Evolutionary conservation across 2,329 filamentous ascomycete species (phyloP).

Genomic region (Alternaria brassicae): DNA sequence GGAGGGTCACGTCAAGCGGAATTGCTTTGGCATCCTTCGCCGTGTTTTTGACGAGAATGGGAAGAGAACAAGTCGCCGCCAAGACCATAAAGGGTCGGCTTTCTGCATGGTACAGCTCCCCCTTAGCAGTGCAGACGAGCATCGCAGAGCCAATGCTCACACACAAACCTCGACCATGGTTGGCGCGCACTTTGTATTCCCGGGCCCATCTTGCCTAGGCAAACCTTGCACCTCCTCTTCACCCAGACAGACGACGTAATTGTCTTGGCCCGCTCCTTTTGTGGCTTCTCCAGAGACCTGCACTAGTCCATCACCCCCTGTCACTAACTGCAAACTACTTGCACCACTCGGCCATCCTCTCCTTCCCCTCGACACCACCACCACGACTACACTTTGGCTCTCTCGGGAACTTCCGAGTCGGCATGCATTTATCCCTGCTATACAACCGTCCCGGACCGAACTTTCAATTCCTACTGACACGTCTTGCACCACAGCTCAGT

Average conservation of each 20-base stretch:
- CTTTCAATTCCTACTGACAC: neutral
- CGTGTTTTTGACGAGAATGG: neutral
- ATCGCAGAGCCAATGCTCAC: neutral
- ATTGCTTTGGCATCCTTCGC: constrained; percentile 5
- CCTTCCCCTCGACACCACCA: neutral
- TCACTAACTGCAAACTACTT: neutral
- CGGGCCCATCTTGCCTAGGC: neutral
- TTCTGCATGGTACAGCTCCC: neutral
- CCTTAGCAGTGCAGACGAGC: neutral
- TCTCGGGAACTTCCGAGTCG: constrained; percentile 3
- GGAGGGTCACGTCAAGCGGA: neutral
- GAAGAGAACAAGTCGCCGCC: neutral
- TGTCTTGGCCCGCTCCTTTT: constrained; percentile 4
- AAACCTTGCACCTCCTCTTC: neutral
- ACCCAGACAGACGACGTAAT: neutral
- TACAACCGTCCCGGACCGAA: constrained; percentile 2
- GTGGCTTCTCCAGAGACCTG: constrained; percentile 14
- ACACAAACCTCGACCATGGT: neutral
- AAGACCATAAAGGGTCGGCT: neutral
- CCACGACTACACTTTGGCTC: neutral
- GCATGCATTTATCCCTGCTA: constrained; percentile 4
- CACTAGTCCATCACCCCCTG: neutral
- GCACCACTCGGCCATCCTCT: neutral
- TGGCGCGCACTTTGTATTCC: neutral
- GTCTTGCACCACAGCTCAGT: constrained; percentile 13